These are phyloP conservation scores for Arctium minus DNA, from an alignment of 129 eudicot species.

Conservation along the genomic window DNA sequence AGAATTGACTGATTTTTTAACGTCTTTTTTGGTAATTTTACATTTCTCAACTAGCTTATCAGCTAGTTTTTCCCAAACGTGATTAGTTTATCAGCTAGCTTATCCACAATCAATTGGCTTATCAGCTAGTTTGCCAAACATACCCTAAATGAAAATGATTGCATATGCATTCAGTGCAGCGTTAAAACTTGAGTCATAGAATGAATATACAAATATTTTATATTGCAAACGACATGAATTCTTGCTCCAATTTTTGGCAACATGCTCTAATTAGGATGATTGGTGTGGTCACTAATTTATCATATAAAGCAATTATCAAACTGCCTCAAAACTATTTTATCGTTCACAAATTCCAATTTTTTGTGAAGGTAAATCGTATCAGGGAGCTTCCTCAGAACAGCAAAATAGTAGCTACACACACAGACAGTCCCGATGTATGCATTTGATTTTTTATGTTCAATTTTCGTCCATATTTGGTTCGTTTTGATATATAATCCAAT, in stretches of 20 bases:
- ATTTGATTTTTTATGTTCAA: not conserved
- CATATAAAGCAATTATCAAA: not conserved
- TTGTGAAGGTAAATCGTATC: slow-evolving; percentile 88
- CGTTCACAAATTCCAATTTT: not conserved
- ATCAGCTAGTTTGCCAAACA: not conserved
- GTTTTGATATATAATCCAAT: not conserved
- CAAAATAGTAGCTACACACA: slow-evolving; percentile 96
- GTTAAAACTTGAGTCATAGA: not conserved
- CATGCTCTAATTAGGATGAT: not conserved
- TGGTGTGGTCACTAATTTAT: not conserved
- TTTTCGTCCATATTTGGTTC: not conserved
- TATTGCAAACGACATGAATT: not conserved
- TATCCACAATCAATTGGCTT: not conserved
- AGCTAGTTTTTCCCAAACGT: too few relatives aligned
- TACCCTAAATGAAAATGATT: not conserved
- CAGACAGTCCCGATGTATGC: slow-evolving; percentile 96
- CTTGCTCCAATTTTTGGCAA: not conserved
- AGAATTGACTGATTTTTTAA: not conserved
- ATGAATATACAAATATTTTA: not conserved
- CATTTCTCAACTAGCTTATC: not conserved
- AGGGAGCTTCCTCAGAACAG: slow-evolving; percentile 92
- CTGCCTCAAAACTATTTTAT: not conserved
- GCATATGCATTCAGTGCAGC: not conserved
- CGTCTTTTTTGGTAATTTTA: too few relatives aligned
- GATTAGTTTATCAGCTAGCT: too few relatives aligned